These are phyloP conservation scores for Solanum chacoense DNA, from an alignment of 305 asterid species.

Conservation along the genomic window DNA sequence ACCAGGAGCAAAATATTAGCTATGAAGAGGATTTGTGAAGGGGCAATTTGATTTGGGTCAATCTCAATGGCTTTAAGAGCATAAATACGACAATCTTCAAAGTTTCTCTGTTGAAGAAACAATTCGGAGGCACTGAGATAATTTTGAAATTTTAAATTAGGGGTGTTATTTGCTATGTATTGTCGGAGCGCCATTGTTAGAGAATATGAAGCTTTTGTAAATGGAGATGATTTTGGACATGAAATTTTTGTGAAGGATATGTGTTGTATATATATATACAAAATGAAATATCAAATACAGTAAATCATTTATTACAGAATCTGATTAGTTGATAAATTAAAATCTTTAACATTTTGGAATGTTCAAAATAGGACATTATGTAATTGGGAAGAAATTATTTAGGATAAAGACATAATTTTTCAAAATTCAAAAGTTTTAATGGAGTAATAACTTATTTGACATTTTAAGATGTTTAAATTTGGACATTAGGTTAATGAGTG, in stretches of 20 bases:
- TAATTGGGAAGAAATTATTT: not conserved
- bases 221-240: not conserved
- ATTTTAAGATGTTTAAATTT: not conserved
- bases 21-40: conserved; percentile 3
- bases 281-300: not conserved
- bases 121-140: not conserved
- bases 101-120: not conserved
- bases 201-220: not conserved
- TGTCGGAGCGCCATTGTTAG: not conserved
- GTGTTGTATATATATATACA: not conserved
- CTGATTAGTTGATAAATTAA: not conserved
- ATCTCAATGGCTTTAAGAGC: not conserved
- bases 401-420: not conserved
- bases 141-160: not conserved
- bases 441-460: not conserved
- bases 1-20: conserved; percentile 20
- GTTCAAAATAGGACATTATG: not conserved
- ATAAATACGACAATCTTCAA: not conserved
- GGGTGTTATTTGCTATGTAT: not conserved
- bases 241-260: not conserved
- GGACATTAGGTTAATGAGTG: not conserved
- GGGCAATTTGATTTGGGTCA: not conserved
- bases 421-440: not conserved
- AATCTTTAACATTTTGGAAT: not conserved
- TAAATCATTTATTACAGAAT: not conserved